Conservation (phyloP, 2,329 filamentous ascomycete genomes). For the Neopestalotiopsis sp. region DNA sequence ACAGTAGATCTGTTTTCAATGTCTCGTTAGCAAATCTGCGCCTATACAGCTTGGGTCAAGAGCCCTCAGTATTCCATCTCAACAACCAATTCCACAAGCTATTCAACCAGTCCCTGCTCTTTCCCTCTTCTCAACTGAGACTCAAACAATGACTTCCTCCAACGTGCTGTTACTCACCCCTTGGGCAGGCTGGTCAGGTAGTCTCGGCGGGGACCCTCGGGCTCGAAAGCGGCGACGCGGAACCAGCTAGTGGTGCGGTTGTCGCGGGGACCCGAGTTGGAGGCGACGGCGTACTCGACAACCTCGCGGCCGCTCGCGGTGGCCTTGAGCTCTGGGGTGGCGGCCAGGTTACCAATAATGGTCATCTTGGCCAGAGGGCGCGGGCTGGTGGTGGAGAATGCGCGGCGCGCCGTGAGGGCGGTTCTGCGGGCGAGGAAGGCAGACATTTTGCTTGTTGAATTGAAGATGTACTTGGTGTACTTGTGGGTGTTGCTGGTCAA, state of each 20-base stretch:
- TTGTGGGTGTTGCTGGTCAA: background rate
- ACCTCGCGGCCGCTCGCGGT: conserved; percentile 76
- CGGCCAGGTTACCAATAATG: conserved; percentile 84
- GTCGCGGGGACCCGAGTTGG: conserved; percentile 68
- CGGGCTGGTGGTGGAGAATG: conserved; percentile 76
- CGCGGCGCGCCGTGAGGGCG: conserved; percentile 60
- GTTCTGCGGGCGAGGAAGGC: conserved; percentile 58
- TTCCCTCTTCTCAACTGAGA: background rate
- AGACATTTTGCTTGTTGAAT: conserved; percentile 41
- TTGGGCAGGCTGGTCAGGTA: conserved; percentile 77
- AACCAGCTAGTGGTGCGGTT: conserved; percentile 87
- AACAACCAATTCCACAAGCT: background rate
- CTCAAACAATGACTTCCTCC: too few relatives aligned
- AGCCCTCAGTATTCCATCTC: background rate
- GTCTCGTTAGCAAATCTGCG: background rate
- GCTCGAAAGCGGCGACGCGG: conserved; percentile 73
- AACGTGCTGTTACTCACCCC: conserved; percentile 66
- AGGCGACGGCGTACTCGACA: conserved; percentile 78
- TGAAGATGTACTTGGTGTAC: background rate
- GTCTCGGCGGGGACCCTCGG: conserved; percentile 73
- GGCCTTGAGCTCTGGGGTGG: conserved; percentile 75
- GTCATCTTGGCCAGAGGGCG: conserved; percentile 78
- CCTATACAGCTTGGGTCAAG: conserved; percentile 20
- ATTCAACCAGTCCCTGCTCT: background rate
- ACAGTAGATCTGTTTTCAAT: conserved; percentile 68